Conservation (phyloP, 495 filamentous ascomycete genomes). For the Trichoderma virens region DNA sequence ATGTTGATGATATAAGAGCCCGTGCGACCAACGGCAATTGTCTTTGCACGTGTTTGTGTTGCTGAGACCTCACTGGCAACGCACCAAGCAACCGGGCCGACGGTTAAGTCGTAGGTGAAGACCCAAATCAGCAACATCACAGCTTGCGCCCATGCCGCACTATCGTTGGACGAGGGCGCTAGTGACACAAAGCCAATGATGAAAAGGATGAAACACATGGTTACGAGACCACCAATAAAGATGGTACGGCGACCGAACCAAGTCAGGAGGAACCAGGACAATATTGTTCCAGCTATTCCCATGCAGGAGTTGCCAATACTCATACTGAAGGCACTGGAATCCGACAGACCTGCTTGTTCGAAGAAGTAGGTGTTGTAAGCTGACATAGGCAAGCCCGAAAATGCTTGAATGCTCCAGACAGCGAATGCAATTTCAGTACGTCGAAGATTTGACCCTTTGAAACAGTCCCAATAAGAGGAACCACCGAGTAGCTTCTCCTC, state of each 20-base stretch:
- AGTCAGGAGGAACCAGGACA: constrained; percentile 32
- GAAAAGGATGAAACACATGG: constrained; percentile 22
- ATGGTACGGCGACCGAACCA: constrained; percentile 34
- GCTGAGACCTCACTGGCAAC: constrained; percentile 30
- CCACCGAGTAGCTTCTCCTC: constrained; percentile 53
- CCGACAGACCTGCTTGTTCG: constrained; percentile 50
- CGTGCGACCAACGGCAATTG: constrained; percentile 29
- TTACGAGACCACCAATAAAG: constrained; percentile 28
- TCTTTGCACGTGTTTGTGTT: constrained; percentile 30
- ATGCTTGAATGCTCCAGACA: constrained; percentile 57
- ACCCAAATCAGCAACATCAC: constrained; percentile 23
- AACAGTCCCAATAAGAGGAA: constrained; percentile 56
- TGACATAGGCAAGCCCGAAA: constrained; percentile 56
- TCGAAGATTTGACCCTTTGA: constrained; percentile 55
- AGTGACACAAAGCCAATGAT: constrained; percentile 25
- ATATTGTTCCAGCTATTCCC: constrained; percentile 37
- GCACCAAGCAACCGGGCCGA: constrained; percentile 27
- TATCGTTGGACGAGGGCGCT: constrained; percentile 13
- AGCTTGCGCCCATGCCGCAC: constrained; percentile 22
- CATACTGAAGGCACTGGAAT: constrained; percentile 41
- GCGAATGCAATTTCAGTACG: constrained; percentile 60
- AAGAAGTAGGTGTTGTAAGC: constrained; percentile 66
- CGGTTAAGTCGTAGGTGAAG: background rate
- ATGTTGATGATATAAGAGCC: constrained; percentile 26
- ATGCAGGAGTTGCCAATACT: constrained; percentile 25